Base-by-base conservation (phyloP, 345 rosid species). In the Fremontodendron californicum region DNA sequence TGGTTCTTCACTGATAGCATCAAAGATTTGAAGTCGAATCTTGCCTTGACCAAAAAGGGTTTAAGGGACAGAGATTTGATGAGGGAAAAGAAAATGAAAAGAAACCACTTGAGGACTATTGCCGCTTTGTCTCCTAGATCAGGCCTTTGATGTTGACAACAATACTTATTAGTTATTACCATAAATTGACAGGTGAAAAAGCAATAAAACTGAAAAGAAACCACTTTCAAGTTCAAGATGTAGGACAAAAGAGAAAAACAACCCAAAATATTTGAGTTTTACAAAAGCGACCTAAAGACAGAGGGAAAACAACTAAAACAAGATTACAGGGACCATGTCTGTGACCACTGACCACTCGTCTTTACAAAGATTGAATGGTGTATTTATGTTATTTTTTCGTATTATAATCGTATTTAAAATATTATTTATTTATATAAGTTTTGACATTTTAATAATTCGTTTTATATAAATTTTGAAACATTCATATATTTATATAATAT, bases 311-410 rank as follows among this genome's bases (percentile, higher is more conserved):
- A 31, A 15, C 29, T 19, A 27, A 66, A 57, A 37, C 6, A 52
- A 67, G 33, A 65, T 40, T 29, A 54, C 13, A 54, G 57, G 78
- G 76, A 60, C 71, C 64, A 58, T 45, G 74, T 21, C 71, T 63
- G 49, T 68, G 75, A 37, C 33, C 40, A 0, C 7, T 39, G 35
- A 33, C n/a, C n/a, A 33, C 35, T 33, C 35, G 3, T 33, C 35
- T 33, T n/a, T n/a, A n/a, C n/a, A n/a, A n/a, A n/a, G n/a, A n/a
- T n/a, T n/a, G n/a, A n/a, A n/a, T n/a, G n/a, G n/a, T n/a, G n/a
- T n/a, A n/a, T n/a, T n/a, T n/a, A n/a, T n/a, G n/a, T n/a, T n/a
- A n/a, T n/a, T n/a, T n/a, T n/a, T n/a, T n/a, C n/a, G n/a, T n/a
- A n/a, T n/a, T n/a, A n/a, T n/a, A n/a, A n/a, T n/a, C n/a, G n/a